Base-by-base conservation (phyloP, 345 rosid species). In the Carallia pectinifolia region DNA sequence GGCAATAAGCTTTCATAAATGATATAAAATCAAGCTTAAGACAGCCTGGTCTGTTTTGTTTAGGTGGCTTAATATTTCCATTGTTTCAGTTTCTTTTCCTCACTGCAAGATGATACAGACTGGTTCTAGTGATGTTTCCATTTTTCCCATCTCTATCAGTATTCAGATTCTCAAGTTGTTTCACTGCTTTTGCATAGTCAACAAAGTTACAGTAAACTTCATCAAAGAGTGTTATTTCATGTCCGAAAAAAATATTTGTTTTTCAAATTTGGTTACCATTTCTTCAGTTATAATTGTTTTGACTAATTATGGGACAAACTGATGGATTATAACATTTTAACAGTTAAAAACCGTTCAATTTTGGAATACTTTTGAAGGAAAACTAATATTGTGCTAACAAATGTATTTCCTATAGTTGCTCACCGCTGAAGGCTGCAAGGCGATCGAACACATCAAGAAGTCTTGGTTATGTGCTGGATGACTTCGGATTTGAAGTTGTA, bases 401-500 rank as follows among this genome's bases (percentile, higher is more conserved):
- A 69, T 62, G 38, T 55, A 70, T 67, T 67, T 74, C 75, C 44
- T 56, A 78, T 74, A 79, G 73, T 59, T 75, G 69, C 77, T 68
- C 88, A 65, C 80, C 83, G 15, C 69, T 71, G 77, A 90, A 82
- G 56, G 74, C 69, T 67, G 68, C 76, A 50, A 82, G 82, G 76
- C 74, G 61, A 64, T 76, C 61, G 19, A 71, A 71, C 71, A 70
- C 73, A 60, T 79, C 81, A 62, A 76, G 73, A 60, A 78, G 61
- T 37, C 62, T 52, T 69, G 66, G 68, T 67, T 48, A 29, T 71
- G 72, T 66, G 65, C 60, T 69, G 62, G 71, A 75, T 65, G 88
- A 83, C 63, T 62, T 81, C 65, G 88, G 82, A 76, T 71, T 62
- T 72, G 80, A 85, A 79, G 80, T 76, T 86, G 98, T 88, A 80